Evolutionary conservation across 805 yeast species (phyloP).

Genomic region (Sugiyamaella marilandica): DNA sequence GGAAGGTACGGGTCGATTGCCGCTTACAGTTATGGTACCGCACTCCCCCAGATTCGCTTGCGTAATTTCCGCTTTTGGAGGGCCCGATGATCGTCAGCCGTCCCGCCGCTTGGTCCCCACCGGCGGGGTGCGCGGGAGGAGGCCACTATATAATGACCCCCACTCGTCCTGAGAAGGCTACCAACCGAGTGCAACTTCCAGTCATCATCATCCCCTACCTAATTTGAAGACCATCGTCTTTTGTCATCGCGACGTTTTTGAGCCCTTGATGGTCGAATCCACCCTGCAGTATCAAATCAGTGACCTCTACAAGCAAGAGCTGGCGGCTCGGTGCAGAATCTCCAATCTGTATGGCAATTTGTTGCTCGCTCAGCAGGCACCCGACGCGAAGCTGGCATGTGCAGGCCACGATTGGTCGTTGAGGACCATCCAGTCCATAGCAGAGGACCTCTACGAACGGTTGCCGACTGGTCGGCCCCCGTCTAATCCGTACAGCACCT

Average conservation of each 20-base stretch:
- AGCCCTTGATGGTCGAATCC: conserved; percentile 7
- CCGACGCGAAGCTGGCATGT: conserved; percentile 27
- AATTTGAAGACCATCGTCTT: too few species aligned
- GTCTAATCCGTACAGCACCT: conserved; percentile 25
- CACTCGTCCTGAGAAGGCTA: neutral
- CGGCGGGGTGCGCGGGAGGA: neutral
- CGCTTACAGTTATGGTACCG: conserved; percentile 4
- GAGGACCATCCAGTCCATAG: conserved; percentile 29
- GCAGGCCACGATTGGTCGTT: conserved; percentile 35
- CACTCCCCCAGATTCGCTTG: conserved; percentile 2
- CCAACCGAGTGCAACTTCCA: too few species aligned
- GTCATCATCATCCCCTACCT: too few species aligned
- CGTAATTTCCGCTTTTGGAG: neutral
- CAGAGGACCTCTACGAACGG: conserved; percentile 27
- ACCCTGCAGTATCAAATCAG: conserved; percentile 2
- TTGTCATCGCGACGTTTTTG: too few species aligned
- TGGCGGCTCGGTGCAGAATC: conserved; percentile 32
- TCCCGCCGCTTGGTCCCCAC: neutral
- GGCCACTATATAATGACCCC: neutral
- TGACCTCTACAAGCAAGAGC: conserved; percentile 22
- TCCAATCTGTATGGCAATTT: conserved; percentile 28
- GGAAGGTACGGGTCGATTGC: conserved; percentile 2
- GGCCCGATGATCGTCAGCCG: neutral
- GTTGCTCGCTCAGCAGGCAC: conserved; percentile 23
- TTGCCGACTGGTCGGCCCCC: conserved; percentile 24